These are phyloP conservation scores for Penicillium sp. DNA, from an alignment of 2,329 filamentous ascomycete species.

Conservation along the genomic window DNA sequence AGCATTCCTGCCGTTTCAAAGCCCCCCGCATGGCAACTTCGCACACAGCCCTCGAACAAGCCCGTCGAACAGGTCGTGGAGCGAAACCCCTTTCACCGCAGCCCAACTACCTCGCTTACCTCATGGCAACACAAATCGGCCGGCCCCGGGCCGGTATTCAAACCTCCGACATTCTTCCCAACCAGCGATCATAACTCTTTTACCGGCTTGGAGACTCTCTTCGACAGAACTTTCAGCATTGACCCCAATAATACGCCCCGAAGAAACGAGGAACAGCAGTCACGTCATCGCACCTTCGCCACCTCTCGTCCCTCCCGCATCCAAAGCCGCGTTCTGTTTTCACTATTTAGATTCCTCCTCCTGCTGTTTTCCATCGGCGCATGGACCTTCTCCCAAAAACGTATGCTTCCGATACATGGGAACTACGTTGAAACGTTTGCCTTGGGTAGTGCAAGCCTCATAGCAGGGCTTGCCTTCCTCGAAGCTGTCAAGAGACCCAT, in stretches of 20 bases:
- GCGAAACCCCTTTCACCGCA: conserved; percentile 39
- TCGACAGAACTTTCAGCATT: conserved; percentile 47
- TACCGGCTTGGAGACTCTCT: conserved; percentile 49
- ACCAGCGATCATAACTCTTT: conserved; percentile 40
- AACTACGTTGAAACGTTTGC: conserved; percentile 41
- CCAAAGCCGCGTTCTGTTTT: conserved; percentile 24
- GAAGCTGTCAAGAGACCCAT: conserved; percentile 39
- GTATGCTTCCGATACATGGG: conserved; percentile 31
- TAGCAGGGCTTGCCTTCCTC: conserved; percentile 42
- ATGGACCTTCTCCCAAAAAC: conserved; percentile 36
- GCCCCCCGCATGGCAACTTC: conserved; percentile 42
- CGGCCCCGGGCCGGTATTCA: conserved; percentile 36
- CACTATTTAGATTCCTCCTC: conserved; percentile 31
- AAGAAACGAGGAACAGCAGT: conserved; percentile 18
- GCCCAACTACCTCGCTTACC: conserved; percentile 25
- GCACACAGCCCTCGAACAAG: conserved; percentile 33
- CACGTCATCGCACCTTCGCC: background rate
- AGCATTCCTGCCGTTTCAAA: conserved; percentile 42
- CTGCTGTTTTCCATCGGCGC: conserved; percentile 31
- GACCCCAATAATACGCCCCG: conserved; percentile 29
- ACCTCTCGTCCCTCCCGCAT: conserved; percentile 5
- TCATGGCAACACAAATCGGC: conserved; percentile 18
- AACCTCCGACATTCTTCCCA: conserved; percentile 49
- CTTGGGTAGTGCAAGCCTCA: conserved; percentile 40
- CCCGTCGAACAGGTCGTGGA: conserved; percentile 37